These are phyloP conservation scores for Dipodascopsis uninucleata DNA, from an alignment of 805 yeast species.

Conservation along the genomic window DNA sequence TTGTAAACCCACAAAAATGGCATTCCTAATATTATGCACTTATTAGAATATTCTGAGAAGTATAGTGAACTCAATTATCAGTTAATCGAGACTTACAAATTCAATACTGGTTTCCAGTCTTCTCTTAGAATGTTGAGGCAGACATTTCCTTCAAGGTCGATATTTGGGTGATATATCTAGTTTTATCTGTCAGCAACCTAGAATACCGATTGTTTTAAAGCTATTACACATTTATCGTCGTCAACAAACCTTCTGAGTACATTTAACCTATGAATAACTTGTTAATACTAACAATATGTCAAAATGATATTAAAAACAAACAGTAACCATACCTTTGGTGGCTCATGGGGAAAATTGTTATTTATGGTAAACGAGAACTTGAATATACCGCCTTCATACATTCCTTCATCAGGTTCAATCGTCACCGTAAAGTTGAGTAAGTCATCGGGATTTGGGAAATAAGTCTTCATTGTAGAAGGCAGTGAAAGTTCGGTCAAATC, in stretches of 20 bases:
- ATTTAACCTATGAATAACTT: slow-evolving; percentile 30
- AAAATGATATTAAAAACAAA: neutral
- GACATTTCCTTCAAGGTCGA: slow-evolving; percentile 83
- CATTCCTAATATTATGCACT: slow-evolving; percentile 40
- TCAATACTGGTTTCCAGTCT: slow-evolving; percentile 94
- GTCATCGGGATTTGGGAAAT: slow-evolving; percentile 51
- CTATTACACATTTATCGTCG: neutral
- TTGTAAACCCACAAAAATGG: slow-evolving; percentile 78
- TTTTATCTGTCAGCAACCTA: neutral
- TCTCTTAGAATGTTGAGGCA: slow-evolving; percentile 88
- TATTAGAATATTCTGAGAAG: neutral
- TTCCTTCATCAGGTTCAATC: slow-evolving; percentile 68
- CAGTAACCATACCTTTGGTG: slow-evolving; percentile 64
- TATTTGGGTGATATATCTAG: slow-evolving; percentile 86
- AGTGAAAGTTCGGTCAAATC: slow-evolving; percentile 65
- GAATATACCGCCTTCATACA: slow-evolving; percentile 66
- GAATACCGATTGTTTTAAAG: neutral
- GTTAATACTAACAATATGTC: neutral
- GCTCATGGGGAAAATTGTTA: slow-evolving; percentile 82
- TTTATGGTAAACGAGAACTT: slow-evolving; percentile 61
- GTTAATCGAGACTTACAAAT: slow-evolving; percentile 46
- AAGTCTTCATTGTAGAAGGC: slow-evolving; percentile 54
- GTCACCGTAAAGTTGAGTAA: slow-evolving; percentile 58
- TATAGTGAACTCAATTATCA: neutral
- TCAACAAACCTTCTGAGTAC: slow-evolving; percentile 32